Evolutionary conservation across 1,139 yeast genomes (phyloP).

Genomic region (Debaryomyces sp.): DNA sequence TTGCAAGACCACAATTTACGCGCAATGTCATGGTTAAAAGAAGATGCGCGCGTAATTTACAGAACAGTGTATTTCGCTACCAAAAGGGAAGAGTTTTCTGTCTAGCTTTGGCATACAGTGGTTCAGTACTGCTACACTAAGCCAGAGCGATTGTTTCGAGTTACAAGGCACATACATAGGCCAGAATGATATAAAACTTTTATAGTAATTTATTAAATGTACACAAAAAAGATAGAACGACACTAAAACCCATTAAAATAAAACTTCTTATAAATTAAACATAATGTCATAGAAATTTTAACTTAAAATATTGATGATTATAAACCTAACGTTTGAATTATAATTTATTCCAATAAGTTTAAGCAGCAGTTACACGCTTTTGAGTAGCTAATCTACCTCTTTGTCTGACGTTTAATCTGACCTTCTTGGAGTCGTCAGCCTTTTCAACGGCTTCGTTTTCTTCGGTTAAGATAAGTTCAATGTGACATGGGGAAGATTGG

Average conservation of each 20-base stretch:
- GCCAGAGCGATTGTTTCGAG: neutral
- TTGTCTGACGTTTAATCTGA: conserved; percentile 87
- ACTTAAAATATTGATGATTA: conserved; percentile 8
- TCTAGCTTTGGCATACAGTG: neutral
- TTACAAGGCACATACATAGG: neutral
- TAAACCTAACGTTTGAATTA: conserved; percentile 3
- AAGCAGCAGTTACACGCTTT: conserved; percentile 56
- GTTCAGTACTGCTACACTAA: neutral
- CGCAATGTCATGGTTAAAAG: neutral
- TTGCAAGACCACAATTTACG: conserved; percentile 9
- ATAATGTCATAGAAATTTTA: conserved; percentile 8
- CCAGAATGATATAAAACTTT: conserved; percentile 6
- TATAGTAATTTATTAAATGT: conserved; percentile 16
- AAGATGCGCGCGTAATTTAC: conserved; percentile 5
- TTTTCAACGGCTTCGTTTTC: conserved; percentile 92
- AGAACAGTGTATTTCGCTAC: neutral
- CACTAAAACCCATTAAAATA: conserved; percentile 13
- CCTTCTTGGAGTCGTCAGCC: conserved; percentile 83
- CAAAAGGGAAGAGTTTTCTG: neutral
- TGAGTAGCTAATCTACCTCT: conserved; percentile 89
- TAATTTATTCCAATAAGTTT: conserved; percentile 13
- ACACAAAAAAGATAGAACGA: conserved; percentile 14
- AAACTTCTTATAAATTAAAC: conserved; percentile 8
- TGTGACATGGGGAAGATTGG: conserved; percentile 98
- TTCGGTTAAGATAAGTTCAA: conserved; percentile 96